Conservation (phyloP, 768 basidiomycete species). For the Amanita fuliginea region DNA sequence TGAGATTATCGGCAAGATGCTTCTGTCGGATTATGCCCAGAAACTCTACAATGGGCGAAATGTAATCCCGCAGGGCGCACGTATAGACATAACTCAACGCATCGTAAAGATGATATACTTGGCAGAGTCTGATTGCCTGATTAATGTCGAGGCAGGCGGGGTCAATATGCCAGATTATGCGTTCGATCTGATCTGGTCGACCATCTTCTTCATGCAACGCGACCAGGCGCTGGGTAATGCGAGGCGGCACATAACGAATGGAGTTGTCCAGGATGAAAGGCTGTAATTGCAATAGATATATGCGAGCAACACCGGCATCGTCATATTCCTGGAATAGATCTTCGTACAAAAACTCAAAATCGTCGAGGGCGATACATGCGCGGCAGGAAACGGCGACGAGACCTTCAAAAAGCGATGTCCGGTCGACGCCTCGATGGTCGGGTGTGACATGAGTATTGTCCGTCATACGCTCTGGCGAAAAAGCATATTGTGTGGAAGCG, state of each 20-base stretch:
- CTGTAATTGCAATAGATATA: slow-evolving; percentile 77
- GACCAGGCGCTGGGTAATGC: slow-evolving; percentile 78
- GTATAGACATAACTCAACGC: slow-evolving; percentile 93
- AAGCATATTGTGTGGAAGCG: slow-evolving; percentile 82
- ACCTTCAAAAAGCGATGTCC: slow-evolving; percentile 81
- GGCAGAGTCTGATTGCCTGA: slow-evolving; percentile 82
- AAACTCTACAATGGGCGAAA: slow-evolving; percentile 81
- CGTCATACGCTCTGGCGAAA: slow-evolving; percentile 90
- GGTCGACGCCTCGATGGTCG: slow-evolving; percentile 86
- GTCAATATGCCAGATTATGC: slow-evolving; percentile 93
- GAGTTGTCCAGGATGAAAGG: slow-evolving; percentile 66
- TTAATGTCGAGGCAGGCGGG: slow-evolving; percentile 87
- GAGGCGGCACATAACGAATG: slow-evolving; percentile 73
- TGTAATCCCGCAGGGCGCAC: slow-evolving; percentile 77
- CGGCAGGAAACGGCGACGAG: slow-evolving; percentile 69
- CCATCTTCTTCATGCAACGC: slow-evolving; percentile 62
- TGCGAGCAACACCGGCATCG: slow-evolving; percentile 69
- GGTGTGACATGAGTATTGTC: slow-evolving; percentile 77
- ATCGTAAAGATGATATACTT: slow-evolving; percentile 76
- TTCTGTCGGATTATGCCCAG: slow-evolving; percentile 62
- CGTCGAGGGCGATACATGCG: slow-evolving; percentile 70
- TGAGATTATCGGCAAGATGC: slow-evolving; percentile 21
- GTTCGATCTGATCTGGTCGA: slow-evolving; percentile 70
- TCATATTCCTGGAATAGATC: slow-evolving; percentile 89
- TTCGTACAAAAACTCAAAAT: slow-evolving; percentile 85